phyloP scores from a whole-genome alignment of 1,284 basidiomycete species.

The Cryptococcus maquisensis region DNA sequence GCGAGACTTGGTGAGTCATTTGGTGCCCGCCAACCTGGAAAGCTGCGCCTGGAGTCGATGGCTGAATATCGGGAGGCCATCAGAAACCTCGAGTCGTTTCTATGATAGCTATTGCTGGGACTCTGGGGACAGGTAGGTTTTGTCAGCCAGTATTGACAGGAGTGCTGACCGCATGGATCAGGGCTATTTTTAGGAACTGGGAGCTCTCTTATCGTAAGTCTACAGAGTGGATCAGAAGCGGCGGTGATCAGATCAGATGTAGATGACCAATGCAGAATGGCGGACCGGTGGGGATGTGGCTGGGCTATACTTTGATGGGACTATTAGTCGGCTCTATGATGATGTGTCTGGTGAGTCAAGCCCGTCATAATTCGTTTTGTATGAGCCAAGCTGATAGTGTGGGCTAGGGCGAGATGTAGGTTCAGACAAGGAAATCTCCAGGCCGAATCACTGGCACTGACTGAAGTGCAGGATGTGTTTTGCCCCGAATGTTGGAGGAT shows the following conservation, averaged over 20 bases:
- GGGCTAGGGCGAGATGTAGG: neutral
- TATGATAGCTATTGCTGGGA: slow-evolving; percentile 1
- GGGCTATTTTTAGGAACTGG: no score
- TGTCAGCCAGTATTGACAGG: neutral
- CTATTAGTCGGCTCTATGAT: neutral
- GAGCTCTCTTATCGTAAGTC: no score
- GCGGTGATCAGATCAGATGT: no score
- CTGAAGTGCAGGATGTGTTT: neutral
- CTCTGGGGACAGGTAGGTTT: neutral
- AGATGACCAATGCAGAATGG: no score
- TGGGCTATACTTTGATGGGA: neutral
- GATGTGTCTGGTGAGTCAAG: slow-evolving; percentile 2
- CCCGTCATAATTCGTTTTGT: neutral
- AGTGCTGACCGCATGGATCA: no score
- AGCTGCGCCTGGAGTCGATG: no score
- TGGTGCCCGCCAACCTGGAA: no score
- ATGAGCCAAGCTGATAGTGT: no score
- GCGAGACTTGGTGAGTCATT: no score
- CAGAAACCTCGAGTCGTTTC: neutral
- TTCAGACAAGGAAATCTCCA: neutral
- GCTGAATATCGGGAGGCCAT: neutral
- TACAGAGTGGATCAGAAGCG: no score
- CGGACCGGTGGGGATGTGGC: neutral
- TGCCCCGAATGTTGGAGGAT: slow-evolving; percentile 19
- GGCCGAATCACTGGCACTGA: neutral